Evolutionary conservation across 495 filamentous ascomycete genomes (phyloP), one percentile per base, ranked within the genome.

Genomic region (Aspergillus affinis): DNA sequence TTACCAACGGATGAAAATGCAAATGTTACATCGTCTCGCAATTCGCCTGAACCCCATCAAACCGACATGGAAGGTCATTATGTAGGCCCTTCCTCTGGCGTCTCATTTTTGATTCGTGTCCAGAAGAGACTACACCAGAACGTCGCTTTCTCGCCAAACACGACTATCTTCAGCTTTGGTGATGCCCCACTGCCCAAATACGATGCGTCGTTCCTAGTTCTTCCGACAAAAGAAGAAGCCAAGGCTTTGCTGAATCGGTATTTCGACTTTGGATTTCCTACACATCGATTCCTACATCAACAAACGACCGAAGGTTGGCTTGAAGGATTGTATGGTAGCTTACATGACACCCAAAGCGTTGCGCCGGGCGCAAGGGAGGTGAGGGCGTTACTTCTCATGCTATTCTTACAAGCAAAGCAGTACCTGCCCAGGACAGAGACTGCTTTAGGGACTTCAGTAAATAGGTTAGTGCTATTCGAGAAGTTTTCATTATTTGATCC

Each of bases 51-150:
- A 58, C 59, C 69, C 13, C 62, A 69, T 48, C 62, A 68, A 32
- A 73, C 67, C 2, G 71, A 76, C 45, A 60, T 70, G 48, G 69
- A 74, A 54, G 73, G 73, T 4, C 72, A 75, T 21, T 74, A 72
- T 55, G 65, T 74, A 23, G 73, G 70, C 4, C 71, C 73, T 4
- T 67, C 73, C 0, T 75, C 73, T 0, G 69, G 71, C 0, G 65
- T 74, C 7, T 71, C 73, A 0, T 74, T 74, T 59, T 58, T 76
- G 18, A 63, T 70, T 41, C 65, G 73, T 13, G 69, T 67, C 4
- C 71, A 69, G 54, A 72, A 67, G 53, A 60, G 64, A 26, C 64
- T 73, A 9, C 59, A 70, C 48, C 65, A 70, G 18, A 63, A 69
- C 54, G 57, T 67, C 12, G 41, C 55, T 12, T 62, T 68, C 12